A percentile compares a stretch with the other conserved stretches of the same genome.
Conservation (phyloP, 441 rosid genomes). For the Adansonia rubrostipa region DNA sequence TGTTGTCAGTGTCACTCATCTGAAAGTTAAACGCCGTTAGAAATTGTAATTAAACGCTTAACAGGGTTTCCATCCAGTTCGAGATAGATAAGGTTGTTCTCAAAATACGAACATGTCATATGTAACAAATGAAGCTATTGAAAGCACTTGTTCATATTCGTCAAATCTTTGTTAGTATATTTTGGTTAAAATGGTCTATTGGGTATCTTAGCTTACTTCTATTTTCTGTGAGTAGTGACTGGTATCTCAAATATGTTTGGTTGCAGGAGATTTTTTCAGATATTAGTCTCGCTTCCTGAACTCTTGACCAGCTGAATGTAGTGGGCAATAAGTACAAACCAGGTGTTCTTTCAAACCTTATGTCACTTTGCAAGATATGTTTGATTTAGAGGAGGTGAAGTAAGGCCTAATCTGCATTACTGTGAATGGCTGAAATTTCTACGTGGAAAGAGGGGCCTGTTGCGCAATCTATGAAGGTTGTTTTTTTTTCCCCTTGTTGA, state of each 20-base stretch:
- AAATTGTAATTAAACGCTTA: slow-evolving; percentile 32
- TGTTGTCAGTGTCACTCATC: not conserved
- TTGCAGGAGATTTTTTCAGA: slow-evolving; percentile 71
- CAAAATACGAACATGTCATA: slow-evolving; percentile 58
- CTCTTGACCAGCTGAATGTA: slow-evolving; percentile 53
- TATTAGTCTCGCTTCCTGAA: slow-evolving; percentile 65
- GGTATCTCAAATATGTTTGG: slow-evolving; percentile 18
- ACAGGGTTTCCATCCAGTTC: slow-evolving; percentile 94
- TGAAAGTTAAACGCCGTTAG: slow-evolving; percentile 23
- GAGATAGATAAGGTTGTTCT: slow-evolving; percentile 84
- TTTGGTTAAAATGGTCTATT: slow-evolving; percentile 13
- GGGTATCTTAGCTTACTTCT: slow-evolving; percentile 24
- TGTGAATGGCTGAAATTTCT: slow-evolving; percentile 84
- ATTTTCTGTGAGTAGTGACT: not conserved
- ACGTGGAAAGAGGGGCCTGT: slow-evolving; percentile 99
- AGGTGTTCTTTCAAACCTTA: slow-evolving; percentile 44
- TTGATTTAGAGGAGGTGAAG: slow-evolving; percentile 58
- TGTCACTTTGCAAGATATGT: slow-evolving; percentile 53
- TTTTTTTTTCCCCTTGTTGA: slow-evolving; percentile 71
- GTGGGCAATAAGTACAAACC: slow-evolving; percentile 48
- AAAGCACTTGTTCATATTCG: slow-evolving; percentile 49
- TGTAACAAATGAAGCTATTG: slow-evolving; percentile 60
- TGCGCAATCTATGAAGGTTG: slow-evolving; percentile 89
- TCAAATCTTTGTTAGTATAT: slow-evolving; percentile 52
- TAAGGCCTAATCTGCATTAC: slow-evolving; percentile 58